phyloP scores from a whole-genome alignment of 2,329 filamentous ascomycete species.

The Neodidymelliopsis sp. region DNA sequence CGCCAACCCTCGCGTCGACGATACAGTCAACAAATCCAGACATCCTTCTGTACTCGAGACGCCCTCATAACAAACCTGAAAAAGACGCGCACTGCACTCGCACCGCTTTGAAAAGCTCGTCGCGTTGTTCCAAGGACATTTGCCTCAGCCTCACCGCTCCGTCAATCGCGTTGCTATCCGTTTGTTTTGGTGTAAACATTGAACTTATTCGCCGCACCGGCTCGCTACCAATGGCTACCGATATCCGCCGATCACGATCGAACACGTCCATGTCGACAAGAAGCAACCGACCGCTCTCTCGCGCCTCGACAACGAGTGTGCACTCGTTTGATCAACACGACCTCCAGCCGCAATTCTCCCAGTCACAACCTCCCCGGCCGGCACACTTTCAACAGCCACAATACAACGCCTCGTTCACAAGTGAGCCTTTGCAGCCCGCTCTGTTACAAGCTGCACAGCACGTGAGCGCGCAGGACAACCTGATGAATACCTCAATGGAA shows the following conservation, averaged over 20 bases:
- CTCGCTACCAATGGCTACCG: slow-evolving; percentile 42
- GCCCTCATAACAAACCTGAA: slow-evolving; percentile 25
- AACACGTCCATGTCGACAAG: slow-evolving; percentile 55
- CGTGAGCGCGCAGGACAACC: slow-evolving; percentile 44
- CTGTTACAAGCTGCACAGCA: slow-evolving; percentile 48
- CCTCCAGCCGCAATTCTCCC: slow-evolving; percentile 30
- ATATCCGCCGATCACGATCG: slow-evolving; percentile 54
- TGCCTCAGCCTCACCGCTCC: slow-evolving; percentile 1
- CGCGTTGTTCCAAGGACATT: not conserved
- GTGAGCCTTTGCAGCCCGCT: slow-evolving; percentile 40
- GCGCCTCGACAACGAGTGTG: slow-evolving; percentile 59
- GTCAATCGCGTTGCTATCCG: slow-evolving; percentile 23
- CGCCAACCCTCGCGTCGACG: slow-evolving; percentile 14
- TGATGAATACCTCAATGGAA: slow-evolving; percentile 41
- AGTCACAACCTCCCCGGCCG: slow-evolving; percentile 22
- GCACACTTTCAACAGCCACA: slow-evolving; percentile 33
- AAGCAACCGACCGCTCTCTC: slow-evolving; percentile 55
- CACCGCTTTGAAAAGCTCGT: not conserved
- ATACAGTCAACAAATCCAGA: slow-evolving; percentile 4
- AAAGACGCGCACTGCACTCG: slow-evolving; percentile 9
- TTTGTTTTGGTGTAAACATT: slow-evolving; percentile 49
- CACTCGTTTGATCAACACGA: slow-evolving; percentile 51
- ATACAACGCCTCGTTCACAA: slow-evolving; percentile 38
- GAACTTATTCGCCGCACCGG: slow-evolving; percentile 20
- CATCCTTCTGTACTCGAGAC: slow-evolving; percentile 1